Evolutionary conservation across 1,284 basidiomycete genomes (phyloP).

Genomic region (Clitocybe nebularis): DNA sequence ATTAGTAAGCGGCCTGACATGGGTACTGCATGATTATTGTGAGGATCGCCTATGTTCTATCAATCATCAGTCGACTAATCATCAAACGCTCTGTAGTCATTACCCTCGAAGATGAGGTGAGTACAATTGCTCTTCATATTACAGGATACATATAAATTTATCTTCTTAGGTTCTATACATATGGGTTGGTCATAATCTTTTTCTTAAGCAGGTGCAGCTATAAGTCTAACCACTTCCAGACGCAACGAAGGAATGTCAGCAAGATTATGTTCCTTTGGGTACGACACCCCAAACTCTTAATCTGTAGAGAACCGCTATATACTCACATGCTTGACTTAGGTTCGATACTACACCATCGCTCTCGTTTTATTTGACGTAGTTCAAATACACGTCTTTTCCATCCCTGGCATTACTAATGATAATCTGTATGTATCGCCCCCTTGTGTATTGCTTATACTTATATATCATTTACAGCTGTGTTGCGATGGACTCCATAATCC

Average conservation of each 20-base stretch:
- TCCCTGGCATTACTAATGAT: constrained; percentile 24
- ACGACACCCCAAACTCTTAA: neutral
- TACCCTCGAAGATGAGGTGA: constrained; percentile 23
- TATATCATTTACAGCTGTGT: constrained; percentile 24
- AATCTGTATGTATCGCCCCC: constrained; percentile 16
- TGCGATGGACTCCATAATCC: constrained; percentile 33
- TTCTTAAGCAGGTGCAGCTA: constrained; percentile 6
- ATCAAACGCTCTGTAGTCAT: constrained; percentile 13
- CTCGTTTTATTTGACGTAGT: constrained; percentile 30
- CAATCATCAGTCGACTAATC: neutral
- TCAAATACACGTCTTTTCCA: constrained; percentile 30
- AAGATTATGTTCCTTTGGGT: constrained; percentile 31
- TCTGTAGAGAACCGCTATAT: neutral
- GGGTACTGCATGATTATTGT: constrained; percentile 25
- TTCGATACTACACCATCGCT: constrained; percentile 30
- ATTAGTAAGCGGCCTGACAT: constrained; percentile 22
- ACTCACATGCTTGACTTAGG: constrained; percentile 16
- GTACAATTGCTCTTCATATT: neutral
- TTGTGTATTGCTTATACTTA: neutral
- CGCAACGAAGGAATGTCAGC: constrained; percentile 19
- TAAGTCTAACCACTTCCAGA: constrained; percentile 11
- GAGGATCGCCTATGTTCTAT: neutral
- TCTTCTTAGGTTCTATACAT: constrained; percentile 19
- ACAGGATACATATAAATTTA: neutral
- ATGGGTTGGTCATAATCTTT: constrained; percentile 11